Evolutionary conservation across 169 alveolate genomes (phyloP), one percentile per base, ranked within the genome.

Genomic region (Sarcocystis neurona): DNA sequence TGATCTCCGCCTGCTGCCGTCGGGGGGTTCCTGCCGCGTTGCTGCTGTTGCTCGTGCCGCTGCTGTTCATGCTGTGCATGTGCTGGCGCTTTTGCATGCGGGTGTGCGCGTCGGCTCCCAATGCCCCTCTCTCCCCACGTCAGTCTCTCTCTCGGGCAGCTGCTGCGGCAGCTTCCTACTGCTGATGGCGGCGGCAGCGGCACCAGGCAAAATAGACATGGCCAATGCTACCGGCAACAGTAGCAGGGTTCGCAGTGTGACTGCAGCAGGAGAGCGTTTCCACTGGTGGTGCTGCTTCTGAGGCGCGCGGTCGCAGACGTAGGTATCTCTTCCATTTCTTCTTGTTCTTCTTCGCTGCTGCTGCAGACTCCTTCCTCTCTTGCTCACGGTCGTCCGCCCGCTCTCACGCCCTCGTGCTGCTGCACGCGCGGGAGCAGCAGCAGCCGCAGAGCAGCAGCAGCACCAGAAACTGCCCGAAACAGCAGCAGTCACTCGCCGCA

Each of bases 391-490:
- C 66, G 12, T 12, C 79, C 37, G 79, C 23, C 34, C 58, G 53
- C 20, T 72, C 58, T 30, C 12, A 56, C 2, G 53, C 41, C 41
- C 56, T 37, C 34, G 12, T 39, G 6, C 58, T 72, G 82, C 30
- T 39, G 82, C 46, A 23, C 23, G 53, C 34, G 82, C 27, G 82
- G 56, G 53, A 27, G 56, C 58, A 72, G 53, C n/a, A 56, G 82
- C 15, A 30, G 20, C 27, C 41, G 39, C 32, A 10, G 82, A 39
- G 41, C 34, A 34, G 82, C 82, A 6, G 82, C 58, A 39, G 23
- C 34, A 39, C 41, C 41, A 27, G 23, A 39, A 6, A 72, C 53
- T 6, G 82, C 82, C 34, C 41, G 56, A 37, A 2, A 72, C 56
- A 39, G 82, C 56, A n/a, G n/a, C n/a, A n/a, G 34, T 27, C 32